These are phyloP conservation scores for Thelephora terrestris DNA, from an alignment of 1,284 basidiomycete species.

Conservation along the genomic window DNA sequence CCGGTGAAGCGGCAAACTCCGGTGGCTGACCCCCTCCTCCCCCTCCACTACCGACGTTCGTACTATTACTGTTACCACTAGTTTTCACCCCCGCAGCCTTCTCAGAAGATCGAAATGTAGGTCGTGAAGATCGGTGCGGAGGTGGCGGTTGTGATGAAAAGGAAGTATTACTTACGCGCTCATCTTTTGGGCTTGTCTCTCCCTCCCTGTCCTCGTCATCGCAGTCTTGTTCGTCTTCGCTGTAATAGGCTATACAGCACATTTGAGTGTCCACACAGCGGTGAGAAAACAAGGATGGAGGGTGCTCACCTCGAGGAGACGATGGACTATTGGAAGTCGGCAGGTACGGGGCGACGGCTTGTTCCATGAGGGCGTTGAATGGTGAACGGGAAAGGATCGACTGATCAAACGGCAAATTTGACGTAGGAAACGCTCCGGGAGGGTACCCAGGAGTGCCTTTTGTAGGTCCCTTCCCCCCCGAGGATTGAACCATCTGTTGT, in stretches of 20 bases:
- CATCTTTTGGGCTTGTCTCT: constrained; percentile 7
- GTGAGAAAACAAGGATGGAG: neutral
- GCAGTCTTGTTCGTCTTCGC: constrained; percentile 32
- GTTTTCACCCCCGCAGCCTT: too few relatives aligned
- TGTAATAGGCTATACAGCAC: constrained; percentile 35
- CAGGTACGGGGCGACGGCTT: constrained; percentile 33
- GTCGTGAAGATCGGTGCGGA: neutral
- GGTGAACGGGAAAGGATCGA: constrained; percentile 45
- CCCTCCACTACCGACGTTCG: too few relatives aligned
- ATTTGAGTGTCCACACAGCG: constrained; percentile 32
- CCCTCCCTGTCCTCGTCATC: constrained; percentile 33
- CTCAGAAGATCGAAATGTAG: too few relatives aligned
- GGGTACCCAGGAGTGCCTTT: constrained; percentile 24
- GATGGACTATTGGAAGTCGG: neutral
- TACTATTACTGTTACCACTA: too few relatives aligned
- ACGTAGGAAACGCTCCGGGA: constrained; percentile 21
- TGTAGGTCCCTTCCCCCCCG: constrained; percentile 13
- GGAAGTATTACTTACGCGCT: too few relatives aligned
- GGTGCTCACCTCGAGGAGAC: neutral
- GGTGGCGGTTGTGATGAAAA: neutral
- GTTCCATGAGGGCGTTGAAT: constrained; percentile 42
- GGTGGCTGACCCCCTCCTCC: neutral
- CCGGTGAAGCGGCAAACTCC: constrained; percentile 6
- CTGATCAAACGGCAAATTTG: constrained; percentile 37
- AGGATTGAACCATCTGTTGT: constrained; percentile 52